phyloP scores from a whole-genome alignment of 257 asterid genomes.

The Nicotiana benthamiana region DNA sequence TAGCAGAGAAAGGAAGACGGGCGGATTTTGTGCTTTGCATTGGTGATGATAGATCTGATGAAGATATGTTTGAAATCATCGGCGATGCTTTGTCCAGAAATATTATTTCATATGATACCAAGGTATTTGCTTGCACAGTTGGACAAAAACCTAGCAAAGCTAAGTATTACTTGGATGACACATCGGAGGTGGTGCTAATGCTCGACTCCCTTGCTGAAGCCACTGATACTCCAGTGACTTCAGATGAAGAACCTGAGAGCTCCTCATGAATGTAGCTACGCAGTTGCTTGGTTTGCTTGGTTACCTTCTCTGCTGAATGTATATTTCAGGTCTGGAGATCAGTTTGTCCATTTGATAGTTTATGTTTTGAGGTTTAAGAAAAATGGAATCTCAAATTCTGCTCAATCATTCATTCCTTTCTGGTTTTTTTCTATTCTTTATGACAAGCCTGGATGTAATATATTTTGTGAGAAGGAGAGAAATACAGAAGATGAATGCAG shows the following conservation, averaged over 20 bases:
- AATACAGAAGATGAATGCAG: background rate
- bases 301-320: conserved; percentile 17
- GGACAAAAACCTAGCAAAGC: conserved; percentile 93
- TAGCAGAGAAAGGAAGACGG: conserved; percentile 45
- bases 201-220: conserved; percentile 82
- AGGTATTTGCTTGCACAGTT: conserved; percentile 79
- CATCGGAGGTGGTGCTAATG: conserved; percentile 67
- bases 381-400: conserved; percentile 19
- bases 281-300: conserved; percentile 23
- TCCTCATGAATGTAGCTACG: conserved; percentile 26
- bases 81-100: conserved; percentile 46
- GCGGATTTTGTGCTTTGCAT: conserved; percentile 81
- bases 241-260: conserved; percentile 49
- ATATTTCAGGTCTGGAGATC: conserved; percentile 22
- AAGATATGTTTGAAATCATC: conserved; percentile 78
- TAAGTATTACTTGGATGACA: conserved; percentile 74
- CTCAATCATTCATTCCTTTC: conserved; percentile 12
- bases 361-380: conserved; percentile 28
- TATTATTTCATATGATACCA: conserved; percentile 46
- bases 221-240: conserved; percentile 51
- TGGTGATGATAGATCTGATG: conserved; percentile 91
- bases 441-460: conserved; percentile 15
- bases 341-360: conserved; percentile 22
- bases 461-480: background rate
- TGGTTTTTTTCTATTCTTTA: conserved; percentile 23